Base-by-base conservation (phyloP, 768 basidiomycete species). In the Rossbeevera mucosa region DNA sequence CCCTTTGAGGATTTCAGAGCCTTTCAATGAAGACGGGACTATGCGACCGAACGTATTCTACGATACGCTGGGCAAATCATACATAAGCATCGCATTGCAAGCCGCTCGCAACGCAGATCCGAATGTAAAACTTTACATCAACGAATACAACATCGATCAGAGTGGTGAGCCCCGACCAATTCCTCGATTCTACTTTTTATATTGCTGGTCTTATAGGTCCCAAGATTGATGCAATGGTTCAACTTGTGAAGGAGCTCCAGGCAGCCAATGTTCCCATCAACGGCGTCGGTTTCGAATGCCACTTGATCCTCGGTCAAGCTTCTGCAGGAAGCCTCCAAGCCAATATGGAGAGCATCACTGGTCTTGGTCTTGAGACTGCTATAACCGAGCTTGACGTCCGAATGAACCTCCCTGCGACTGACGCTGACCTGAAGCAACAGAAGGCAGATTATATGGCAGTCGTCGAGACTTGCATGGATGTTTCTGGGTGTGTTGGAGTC, bases 301-400 rank as follows among this genome's bases (percentile, higher is more conserved):
- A 85, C 64, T 71, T 84, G 54, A 78, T 81, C 60, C 77, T 84
- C 24, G 82, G 81, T 22, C 57, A 75, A 53, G 71, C 85, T n/a
- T 80, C 81, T 4, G 66, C 74, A 3, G 51, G 59, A 14, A 51
- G 68, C 9, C 63, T 86, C 46, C 69, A 76, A 48, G 63, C 72
- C 3, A 79, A 80, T 53, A 67, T 84, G 50, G 62, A 76, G 52
- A 71, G 75, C 45, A 78, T 86, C 61, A 75, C 79, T 14, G 76
- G 75, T 11, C 76, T 85, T 24, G 83, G 85, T 7, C 70, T 86
- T 42, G 84, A 86, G 57, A 79, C 85, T 21, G 83, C 83, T 11
- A 77, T 85, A 57, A 86, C 85, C 3, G 85, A 85, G 63, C 75
- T 86, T 46, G 84, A 86, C 60, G 80, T 81, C 59, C 74, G 83